Evolutionary conservation across 371 early-diverging fungal species (phyloP), one percentile per base, ranked within the genome.

Genomic region (Thermomucor indicae-seudaticae): DNA sequence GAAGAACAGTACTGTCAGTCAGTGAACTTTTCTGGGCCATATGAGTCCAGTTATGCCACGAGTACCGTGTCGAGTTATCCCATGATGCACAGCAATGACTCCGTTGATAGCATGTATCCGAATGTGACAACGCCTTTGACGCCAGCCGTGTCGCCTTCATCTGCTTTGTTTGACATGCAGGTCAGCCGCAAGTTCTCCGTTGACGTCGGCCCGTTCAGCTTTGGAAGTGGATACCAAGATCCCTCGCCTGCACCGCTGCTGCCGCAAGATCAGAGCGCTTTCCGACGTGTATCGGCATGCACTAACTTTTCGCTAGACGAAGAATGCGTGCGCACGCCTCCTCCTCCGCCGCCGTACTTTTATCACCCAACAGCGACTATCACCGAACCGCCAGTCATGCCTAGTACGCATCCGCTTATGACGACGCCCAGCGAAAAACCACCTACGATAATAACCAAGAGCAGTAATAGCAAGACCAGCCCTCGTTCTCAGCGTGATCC

Each of bases 141-240:
- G 4, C 61, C 61, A 2, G 51, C 52, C 11, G 56, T 55, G 17
- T 60, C 61, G 17, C 62, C 60, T 12, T 51, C 57, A 6, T 45
- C 62, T 5, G 42, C 49, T 19, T n/a, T 62, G 43, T 43, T 53
- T 24, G 57, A 56, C n/a, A 43, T 64, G 58, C 65, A 46, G 5
- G 29, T 46, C 22, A 46, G 16, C n/a, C 19, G 75, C 10, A 75
- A 71, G 43, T 72, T 59, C 44, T 75, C 75, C 12, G 66, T 75
- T n/a, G 75, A 75, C 56, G 64, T 72, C 7, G 72, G 72, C 20
- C 72, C 75, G 8, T 71, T 75, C 58, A 60, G 72, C 35, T 72
- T 64, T 45, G 60, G 62, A 20, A 65, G 67, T 11, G 54, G 60
- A 19, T 59, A 53, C 42, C 16, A 27, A 28, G 20, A 16, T 16